Evolutionary conservation across 192 early-diverging fungal genomes (phyloP).

Genomic region (Coemansia sp.): DNA sequence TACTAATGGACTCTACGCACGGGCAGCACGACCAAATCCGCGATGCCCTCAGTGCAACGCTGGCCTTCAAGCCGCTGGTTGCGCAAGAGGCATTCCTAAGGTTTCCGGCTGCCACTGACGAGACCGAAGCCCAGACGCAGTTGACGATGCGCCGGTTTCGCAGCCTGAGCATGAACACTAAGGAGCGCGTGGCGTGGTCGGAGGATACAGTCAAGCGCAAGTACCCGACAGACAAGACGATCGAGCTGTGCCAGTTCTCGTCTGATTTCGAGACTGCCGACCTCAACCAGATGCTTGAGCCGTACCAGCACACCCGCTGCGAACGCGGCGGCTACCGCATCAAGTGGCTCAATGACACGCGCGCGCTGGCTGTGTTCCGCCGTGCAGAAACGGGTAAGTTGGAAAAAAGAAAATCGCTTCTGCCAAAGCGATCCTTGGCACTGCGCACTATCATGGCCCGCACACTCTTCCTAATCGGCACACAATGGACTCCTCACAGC

Average conservation of each 20-base stretch:
- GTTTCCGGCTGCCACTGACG: slow-evolving; percentile 40
- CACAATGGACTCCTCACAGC: background rate
- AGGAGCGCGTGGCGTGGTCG: slow-evolving; percentile 49
- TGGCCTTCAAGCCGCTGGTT: slow-evolving; percentile 42
- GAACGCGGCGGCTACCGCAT: slow-evolving; percentile 55
- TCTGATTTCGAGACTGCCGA: slow-evolving; percentile 54
- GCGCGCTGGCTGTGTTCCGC: slow-evolving; percentile 54
- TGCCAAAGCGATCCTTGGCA: background rate
- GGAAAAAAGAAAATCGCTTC: background rate
- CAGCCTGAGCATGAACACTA: slow-evolving; percentile 52
- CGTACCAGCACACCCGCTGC: slow-evolving; percentile 55
- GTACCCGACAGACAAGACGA: slow-evolving; percentile 52
- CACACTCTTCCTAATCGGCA: background rate
- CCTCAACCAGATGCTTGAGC: slow-evolving; percentile 55
- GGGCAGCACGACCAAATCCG: slow-evolving; percentile 42
- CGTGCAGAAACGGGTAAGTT: slow-evolving; percentile 51
- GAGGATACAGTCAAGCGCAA: slow-evolving; percentile 54
- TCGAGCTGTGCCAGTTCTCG: slow-evolving; percentile 52
- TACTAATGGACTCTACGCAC: slow-evolving; percentile 40
- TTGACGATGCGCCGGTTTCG: slow-evolving; percentile 45
- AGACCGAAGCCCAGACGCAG: slow-evolving; percentile 25
- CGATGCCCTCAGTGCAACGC: slow-evolving; percentile 43
- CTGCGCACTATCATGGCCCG: slow-evolving; percentile 2
- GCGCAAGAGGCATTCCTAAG: slow-evolving; percentile 39
- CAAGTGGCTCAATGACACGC: slow-evolving; percentile 56